phyloP scores from a whole-genome alignment of 257 asterid genomes.

The Anisodus tanguticus region DNA sequence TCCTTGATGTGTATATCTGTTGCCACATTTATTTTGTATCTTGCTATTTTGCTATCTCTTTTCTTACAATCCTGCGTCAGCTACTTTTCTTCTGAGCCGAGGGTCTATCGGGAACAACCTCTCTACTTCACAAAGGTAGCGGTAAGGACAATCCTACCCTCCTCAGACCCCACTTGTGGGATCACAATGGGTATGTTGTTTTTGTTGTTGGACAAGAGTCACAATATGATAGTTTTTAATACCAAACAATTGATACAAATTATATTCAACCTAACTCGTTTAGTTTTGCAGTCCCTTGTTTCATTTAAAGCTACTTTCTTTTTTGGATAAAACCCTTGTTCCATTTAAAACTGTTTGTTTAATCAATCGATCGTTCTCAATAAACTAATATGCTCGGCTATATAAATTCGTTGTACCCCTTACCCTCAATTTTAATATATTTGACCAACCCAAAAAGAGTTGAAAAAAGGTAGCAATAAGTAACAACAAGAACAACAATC shows the following conservation, averaged over 20 bases:
- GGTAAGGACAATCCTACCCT: too few species aligned
- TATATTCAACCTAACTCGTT: not conserved
- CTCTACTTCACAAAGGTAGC: too few species aligned
- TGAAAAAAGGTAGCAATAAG: not conserved
- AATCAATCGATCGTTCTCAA: not conserved
- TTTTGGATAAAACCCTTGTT: not conserved
- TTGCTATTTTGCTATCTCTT: too few species aligned
- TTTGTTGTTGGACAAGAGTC: not conserved
- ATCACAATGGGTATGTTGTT: too few species aligned
- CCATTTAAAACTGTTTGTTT: not conserved
- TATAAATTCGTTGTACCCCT: not conserved
- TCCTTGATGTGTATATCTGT: too few species aligned
- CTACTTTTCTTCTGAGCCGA: too few species aligned
- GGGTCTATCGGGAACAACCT: too few species aligned
- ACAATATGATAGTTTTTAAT: not conserved
- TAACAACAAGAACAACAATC: conserved; percentile 11
- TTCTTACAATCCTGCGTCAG: too few species aligned
- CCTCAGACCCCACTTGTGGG: too few species aligned
- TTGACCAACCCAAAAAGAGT: not conserved
- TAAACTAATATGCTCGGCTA: not conserved
- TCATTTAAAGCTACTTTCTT: not conserved
- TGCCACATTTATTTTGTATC: too few species aligned
- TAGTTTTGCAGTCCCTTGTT: conserved; percentile 1
- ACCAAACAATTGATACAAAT: conserved; percentile 4
- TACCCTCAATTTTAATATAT: not conserved